phyloP scores from a whole-genome alignment of 805 yeast genomes.

The Gaillardinia entomophila region DNA sequence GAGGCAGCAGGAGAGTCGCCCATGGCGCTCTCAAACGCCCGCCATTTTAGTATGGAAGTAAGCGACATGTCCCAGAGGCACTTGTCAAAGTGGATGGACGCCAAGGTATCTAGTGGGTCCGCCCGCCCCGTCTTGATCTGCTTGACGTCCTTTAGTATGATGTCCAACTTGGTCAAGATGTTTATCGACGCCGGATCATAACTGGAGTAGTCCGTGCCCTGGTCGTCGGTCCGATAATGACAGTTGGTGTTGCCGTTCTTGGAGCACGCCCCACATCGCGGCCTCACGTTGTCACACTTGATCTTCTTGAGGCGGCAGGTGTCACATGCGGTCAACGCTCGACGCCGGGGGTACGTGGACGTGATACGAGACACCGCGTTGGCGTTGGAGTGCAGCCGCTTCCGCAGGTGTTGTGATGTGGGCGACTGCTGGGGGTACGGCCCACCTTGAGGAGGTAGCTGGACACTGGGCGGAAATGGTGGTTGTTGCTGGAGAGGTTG shows the following conservation, averaged over 20 bases:
- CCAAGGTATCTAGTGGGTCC: background rate
- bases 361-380: slow-evolving; percentile 4
- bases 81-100: slow-evolving; percentile 4
- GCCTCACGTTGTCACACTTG: slow-evolving; percentile 32
- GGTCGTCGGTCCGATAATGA: slow-evolving; percentile 24
- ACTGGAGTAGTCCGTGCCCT: slow-evolving; percentile 12
- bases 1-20: slow-evolving; percentile 6
- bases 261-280: slow-evolving; percentile 24
- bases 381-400: background rate
- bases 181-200: slow-evolving; percentile 20
- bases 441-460: slow-evolving; percentile 2
- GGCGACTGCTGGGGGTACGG: slow-evolving; percentile 4
- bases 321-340: slow-evolving; percentile 36
- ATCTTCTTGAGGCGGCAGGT: slow-evolving; percentile 30
- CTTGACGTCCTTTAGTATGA: slow-evolving; percentile 19
- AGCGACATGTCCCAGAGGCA: slow-evolving; percentile 32
- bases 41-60: slow-evolving; percentile 24
- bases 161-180: slow-evolving; percentile 24
- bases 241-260: slow-evolving; percentile 21
- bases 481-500: slow-evolving; percentile 4
- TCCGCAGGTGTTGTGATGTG: slow-evolving; percentile 2
- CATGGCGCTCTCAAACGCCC: slow-evolving; percentile 11
- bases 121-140: slow-evolving; percentile 10
- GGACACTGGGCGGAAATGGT: slow-evolving; percentile 3
- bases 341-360: slow-evolving; percentile 12